Conservation (phyloP, 345 rosid species). For the Firmiana major region DNA sequence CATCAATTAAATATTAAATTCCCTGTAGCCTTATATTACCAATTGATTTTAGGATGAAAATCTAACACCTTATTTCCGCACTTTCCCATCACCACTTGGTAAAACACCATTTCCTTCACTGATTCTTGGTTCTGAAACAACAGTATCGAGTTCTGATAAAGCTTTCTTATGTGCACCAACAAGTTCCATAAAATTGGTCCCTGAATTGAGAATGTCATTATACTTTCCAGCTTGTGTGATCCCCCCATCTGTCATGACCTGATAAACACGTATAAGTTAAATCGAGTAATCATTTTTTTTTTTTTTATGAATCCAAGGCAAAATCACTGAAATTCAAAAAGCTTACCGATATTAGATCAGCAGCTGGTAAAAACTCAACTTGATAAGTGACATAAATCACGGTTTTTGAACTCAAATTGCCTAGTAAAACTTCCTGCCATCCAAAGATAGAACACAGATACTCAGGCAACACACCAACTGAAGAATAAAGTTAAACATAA, state of each 20-base stretch:
- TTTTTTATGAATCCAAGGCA: background rate
- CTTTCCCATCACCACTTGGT: conserved; percentile 16
- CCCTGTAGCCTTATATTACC: too few species aligned
- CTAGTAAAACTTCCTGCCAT: conserved; percentile 59
- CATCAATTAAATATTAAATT: too few species aligned
- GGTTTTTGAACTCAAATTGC: conserved; percentile 47
- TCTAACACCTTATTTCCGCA: conserved; percentile 23
- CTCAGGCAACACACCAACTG: background rate
- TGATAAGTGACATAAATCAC: conserved; percentile 83
- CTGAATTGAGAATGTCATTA: conserved; percentile 54
- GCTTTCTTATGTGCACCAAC: conserved; percentile 70
- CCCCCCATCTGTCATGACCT: conserved; percentile 84
- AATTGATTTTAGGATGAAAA: too few species aligned
- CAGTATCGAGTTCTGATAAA: conserved; percentile 46
- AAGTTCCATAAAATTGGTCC: conserved; percentile 74
- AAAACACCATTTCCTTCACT: conserved; percentile 21
- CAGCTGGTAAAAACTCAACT: conserved; percentile 76
- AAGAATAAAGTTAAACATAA: background rate
- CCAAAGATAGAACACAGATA: background rate
- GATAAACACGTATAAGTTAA: conserved; percentile 11
- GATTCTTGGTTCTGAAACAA: conserved; percentile 26
- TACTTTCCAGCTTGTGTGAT: conserved; percentile 75
- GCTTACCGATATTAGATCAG: conserved; percentile 72
- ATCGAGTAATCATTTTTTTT: background rate
- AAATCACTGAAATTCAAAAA: conserved; percentile 3